Percentiles rank a stretch among this genome's conserved stretches.
These are phyloP conservation scores for Skeletonema costatum DNA, from an alignment of 108 stramenopile species.

Conservation along the genomic window DNA sequence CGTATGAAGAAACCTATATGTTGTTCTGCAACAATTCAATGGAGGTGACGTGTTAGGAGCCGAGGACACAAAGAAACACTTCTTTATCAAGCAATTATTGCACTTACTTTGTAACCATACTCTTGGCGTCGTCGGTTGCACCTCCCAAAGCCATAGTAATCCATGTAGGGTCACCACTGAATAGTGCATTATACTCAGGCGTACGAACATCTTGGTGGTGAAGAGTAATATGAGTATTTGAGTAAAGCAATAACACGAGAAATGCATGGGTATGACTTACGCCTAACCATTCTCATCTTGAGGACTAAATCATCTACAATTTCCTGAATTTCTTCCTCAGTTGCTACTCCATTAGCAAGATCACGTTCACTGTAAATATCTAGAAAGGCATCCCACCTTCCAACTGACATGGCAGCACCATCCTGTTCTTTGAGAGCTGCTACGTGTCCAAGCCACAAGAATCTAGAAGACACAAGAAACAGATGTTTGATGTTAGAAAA, in stretches of 20 bases:
- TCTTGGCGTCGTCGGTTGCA: slow-evolving; percentile 45
- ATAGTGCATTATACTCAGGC: slow-evolving; percentile 70
- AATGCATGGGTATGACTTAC: not conserved
- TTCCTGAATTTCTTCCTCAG: slow-evolving; percentile 65
- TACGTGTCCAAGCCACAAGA: slow-evolving; percentile 66
- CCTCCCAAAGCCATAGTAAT: slow-evolving; percentile 63
- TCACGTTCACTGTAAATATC: slow-evolving; percentile 64
- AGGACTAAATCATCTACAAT: slow-evolving; percentile 53
- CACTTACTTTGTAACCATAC: slow-evolving; percentile 65
- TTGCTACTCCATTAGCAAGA: slow-evolving; percentile 50
- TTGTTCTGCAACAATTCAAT: slow-evolving; percentile 15
- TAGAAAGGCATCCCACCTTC: slow-evolving; percentile 69
- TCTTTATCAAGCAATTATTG: slow-evolving; percentile 22
- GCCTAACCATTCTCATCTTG: slow-evolving; percentile 56
- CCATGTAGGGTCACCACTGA: slow-evolving; percentile 72
- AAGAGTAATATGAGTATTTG: slow-evolving; percentile 2
- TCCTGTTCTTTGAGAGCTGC: slow-evolving; percentile 77
- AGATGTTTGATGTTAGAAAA: too few relatives aligned
- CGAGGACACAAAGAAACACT: slow-evolving; percentile 35
- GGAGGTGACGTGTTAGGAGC: not conserved
- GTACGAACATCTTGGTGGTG: slow-evolving; percentile 34
- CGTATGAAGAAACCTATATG: slow-evolving; percentile 48
- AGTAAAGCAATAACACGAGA: not conserved
- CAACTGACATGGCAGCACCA: slow-evolving; percentile 73
- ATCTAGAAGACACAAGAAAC: too few relatives aligned